phyloP scores from a whole-genome alignment of 2,329 filamentous ascomycete genomes.

The Ophiocordyceps unilateralis region DNA sequence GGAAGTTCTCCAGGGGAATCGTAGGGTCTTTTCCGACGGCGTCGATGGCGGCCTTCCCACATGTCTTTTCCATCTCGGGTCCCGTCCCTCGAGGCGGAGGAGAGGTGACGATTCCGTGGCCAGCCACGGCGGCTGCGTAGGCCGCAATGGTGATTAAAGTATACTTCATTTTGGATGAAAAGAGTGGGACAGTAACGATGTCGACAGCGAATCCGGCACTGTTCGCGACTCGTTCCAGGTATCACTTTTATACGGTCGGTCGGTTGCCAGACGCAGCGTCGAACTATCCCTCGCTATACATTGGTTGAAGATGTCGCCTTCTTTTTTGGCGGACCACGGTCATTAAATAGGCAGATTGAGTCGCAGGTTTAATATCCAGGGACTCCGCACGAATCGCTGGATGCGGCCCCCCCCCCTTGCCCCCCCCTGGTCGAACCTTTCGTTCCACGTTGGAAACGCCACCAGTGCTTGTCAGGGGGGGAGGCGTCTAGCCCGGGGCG shows the following conservation, averaged over 20 bases:
- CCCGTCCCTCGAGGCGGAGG: neutral
- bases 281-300: too few relatives aligned
- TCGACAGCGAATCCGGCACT: neutral
- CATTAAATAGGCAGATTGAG: too few relatives aligned
- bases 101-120: neutral
- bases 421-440: too few relatives aligned
- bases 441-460: neutral
- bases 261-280: too few relatives aligned
- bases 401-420: neutral
- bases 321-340: too few relatives aligned
- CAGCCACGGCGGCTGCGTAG: neutral
- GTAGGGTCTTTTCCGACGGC: neutral
- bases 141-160: neutral
- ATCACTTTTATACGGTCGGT: too few relatives aligned
- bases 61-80: constrained; percentile 20
- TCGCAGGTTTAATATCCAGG: too few relatives aligned
- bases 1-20: constrained; percentile 9
- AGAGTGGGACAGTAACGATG: neutral
- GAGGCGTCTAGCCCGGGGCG: too few relatives aligned
- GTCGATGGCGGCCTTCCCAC: constrained; percentile 17
- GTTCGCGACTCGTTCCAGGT: too few relatives aligned
- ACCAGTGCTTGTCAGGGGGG: too few relatives aligned
- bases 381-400: neutral
- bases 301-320: too few relatives aligned
- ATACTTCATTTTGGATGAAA: neutral